Evolutionary conservation across 179 eudicot genomes (phyloP).

Genomic region (Silene noctiflora): DNA sequence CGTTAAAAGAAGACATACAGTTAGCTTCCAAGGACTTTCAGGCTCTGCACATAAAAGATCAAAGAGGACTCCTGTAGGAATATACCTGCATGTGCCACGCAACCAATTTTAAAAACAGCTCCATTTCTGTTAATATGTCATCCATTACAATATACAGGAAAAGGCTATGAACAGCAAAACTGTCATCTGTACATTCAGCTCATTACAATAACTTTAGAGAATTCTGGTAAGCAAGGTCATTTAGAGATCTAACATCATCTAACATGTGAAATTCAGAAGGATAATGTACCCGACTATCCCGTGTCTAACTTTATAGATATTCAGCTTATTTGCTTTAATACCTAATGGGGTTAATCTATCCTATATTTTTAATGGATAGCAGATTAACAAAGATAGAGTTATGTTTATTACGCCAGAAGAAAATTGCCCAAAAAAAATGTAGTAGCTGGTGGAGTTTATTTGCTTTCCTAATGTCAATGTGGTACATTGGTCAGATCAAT

Average conservation of each 20-base stretch:
- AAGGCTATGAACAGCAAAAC: not conserved
- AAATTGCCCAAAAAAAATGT: not conserved
- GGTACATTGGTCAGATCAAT: not conserved
- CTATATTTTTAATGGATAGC: not conserved
- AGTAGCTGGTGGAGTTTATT: not conserved
- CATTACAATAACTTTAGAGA: not conserved
- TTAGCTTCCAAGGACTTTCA: constrained; percentile 94
- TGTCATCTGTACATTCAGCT: constrained; percentile 7
- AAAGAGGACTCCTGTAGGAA: constrained; percentile 91
- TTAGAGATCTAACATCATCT: too few species aligned
- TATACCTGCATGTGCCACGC: constrained; percentile 53
- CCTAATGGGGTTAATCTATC: not conserved
- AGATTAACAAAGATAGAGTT: not conserved
- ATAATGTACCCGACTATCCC: too few species aligned
- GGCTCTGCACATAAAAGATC: constrained; percentile 93
- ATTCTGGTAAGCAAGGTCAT: too few species aligned
- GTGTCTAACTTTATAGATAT: not conserved
- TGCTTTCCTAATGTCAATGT: not conserved
- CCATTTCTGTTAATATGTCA: not conserved
- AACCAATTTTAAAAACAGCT: constrained; percentile 1
- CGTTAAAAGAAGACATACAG: constrained; percentile 39
- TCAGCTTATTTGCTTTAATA: not conserved
- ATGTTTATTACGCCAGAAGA: constrained; percentile 6
- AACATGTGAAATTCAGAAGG: too few species aligned
- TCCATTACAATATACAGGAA: not conserved